phyloP scores from a whole-genome alignment of 345 rosid species.

The Barbarea vulgaris region DNA sequence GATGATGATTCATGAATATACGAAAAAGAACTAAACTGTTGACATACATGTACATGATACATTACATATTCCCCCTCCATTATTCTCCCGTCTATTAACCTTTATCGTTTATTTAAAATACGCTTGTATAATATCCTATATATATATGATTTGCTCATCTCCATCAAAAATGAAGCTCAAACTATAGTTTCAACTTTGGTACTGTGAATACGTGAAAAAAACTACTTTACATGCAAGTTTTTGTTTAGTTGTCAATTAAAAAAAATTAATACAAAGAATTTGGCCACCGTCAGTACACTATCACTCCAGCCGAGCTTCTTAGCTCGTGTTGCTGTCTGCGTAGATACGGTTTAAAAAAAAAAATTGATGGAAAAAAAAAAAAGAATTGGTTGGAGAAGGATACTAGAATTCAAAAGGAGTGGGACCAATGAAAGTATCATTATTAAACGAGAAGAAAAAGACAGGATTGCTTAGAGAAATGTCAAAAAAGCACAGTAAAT shows the following conservation, averaged over 20 bases:
- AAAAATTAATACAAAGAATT: no score
- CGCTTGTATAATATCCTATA: neutral
- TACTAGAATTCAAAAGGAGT: conserved; percentile 30
- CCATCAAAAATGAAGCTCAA: neutral
- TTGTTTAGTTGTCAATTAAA: conserved; percentile 18
- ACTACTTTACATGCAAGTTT: neutral
- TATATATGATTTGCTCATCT: neutral
- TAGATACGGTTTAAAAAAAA: neutral
- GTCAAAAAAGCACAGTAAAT: conserved; percentile 33
- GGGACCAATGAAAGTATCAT: conserved; percentile 43
- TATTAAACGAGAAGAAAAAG: conserved; percentile 40
- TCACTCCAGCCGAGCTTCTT: conserved; percentile 32
- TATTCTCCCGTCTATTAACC: neutral
- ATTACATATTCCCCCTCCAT: neutral
- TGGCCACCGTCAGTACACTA: conserved; percentile 36
- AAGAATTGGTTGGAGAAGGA: conserved; percentile 17
- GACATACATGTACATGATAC: no score
- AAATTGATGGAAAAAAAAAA: neutral
- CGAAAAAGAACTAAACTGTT: neutral
- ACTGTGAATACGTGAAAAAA: conserved; percentile 16
- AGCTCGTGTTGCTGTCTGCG: neutral
- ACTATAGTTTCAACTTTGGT: neutral
- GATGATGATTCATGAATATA: conserved; percentile 35
- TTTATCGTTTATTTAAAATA: neutral
- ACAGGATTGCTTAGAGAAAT: conserved; percentile 35